Evolutionary conservation across 2,329 filamentous ascomycete genomes (phyloP).

Genomic region (Grosmannia huntii): DNA sequence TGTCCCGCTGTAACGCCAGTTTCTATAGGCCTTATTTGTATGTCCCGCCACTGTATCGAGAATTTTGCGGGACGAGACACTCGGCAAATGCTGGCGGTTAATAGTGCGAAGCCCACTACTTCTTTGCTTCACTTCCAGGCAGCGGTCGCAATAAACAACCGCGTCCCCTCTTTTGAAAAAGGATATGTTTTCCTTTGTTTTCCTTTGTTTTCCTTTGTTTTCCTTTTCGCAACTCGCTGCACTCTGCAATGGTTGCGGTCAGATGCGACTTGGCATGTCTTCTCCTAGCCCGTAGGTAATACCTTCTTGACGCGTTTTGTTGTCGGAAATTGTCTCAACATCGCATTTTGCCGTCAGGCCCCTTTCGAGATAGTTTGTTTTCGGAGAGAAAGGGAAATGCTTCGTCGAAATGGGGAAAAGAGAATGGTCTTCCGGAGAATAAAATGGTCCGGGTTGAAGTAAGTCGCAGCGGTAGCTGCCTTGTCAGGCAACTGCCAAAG

Average conservation of each 20-base stretch:
- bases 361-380: not conserved
- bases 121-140: not conserved
- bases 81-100: not conserved
- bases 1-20: not conserved
- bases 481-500: not conserved
- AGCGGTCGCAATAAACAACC: not conserved
- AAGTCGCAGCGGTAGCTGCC: no score
- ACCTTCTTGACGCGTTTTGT: not conserved
- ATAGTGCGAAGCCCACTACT: not conserved
- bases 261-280: not conserved
- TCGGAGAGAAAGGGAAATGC: no score
- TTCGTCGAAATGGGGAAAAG: no score
- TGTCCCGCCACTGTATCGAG: not conserved
- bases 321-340: not conserved
- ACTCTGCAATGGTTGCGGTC: not conserved
- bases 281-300: not conserved
- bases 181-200: no score
- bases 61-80: not conserved
- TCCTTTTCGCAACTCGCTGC: not conserved
- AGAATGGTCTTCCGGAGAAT: no score
- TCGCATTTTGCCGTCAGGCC: no score
- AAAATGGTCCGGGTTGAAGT: no score
- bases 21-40: not conserved
- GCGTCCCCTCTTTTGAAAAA: not conserved
- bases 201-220: not conserved